These are phyloP conservation scores for Candolleomyces efflorescens DNA, from an alignment of 768 basidiomycete species.

Conservation along the genomic window DNA sequence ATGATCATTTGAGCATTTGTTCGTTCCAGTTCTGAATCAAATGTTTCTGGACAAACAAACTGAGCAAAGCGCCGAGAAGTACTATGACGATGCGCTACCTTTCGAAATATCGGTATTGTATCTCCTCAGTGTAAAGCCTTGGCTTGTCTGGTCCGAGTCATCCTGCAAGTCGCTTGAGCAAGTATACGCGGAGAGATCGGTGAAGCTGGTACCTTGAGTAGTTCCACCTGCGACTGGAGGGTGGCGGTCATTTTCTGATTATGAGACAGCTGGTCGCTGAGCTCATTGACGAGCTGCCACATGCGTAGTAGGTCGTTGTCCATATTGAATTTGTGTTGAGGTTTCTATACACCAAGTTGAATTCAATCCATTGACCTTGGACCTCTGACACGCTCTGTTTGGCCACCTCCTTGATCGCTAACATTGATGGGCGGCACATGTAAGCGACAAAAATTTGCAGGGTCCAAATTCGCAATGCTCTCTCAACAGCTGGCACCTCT, in stretches of 20 bases:
- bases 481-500: constrained; percentile 29
- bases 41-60: constrained; percentile 59
- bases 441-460: constrained; percentile 2
- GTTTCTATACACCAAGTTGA: background rate
- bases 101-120: constrained; percentile 87
- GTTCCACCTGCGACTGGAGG: constrained; percentile 63
- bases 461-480: constrained; percentile 28
- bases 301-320: constrained; percentile 70
- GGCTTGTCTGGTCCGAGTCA: constrained; percentile 67
- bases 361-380: background rate
- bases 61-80: constrained; percentile 26
- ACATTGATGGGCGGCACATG: constrained; percentile 10
- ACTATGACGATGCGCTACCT: constrained; percentile 37
- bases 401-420: background rate
- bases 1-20: constrained; percentile 85
- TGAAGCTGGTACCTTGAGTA: constrained; percentile 62
- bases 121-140: constrained; percentile 75
- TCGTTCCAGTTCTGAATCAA: constrained; percentile 90
- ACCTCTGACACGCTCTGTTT: background rate
- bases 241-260: constrained; percentile 73
- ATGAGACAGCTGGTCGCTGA: constrained; percentile 75
- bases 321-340: constrained; percentile 28
- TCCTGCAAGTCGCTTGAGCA: constrained; percentile 36
- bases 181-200: constrained; percentile 8
- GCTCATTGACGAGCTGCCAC: constrained; percentile 77